phyloP scores from a whole-genome alignment of 495 filamentous ascomycete species.

The Penicillium paradoxum region DNA sequence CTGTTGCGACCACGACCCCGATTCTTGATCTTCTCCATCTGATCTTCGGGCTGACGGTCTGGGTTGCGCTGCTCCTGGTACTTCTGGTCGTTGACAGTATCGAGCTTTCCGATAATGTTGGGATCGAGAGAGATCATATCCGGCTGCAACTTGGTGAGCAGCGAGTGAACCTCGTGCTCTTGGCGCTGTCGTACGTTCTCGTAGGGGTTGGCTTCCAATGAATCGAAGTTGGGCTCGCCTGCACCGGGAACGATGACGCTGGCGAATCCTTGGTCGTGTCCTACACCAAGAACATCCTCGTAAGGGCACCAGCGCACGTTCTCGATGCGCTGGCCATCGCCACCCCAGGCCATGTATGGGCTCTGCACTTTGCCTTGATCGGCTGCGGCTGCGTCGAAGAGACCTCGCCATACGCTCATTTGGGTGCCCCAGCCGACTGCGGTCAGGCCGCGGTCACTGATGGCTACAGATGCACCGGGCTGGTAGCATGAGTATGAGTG shows the following conservation, averaged over 20 bases:
- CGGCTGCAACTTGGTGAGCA: slow-evolving; percentile 90
- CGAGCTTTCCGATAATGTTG: slow-evolving; percentile 80
- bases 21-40: slow-evolving; percentile 64
- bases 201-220: slow-evolving; percentile 92
- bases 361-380: slow-evolving; percentile 76
- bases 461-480: slow-evolving; percentile 77
- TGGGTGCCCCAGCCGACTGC: slow-evolving; percentile 92
- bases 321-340: slow-evolving; percentile 76
- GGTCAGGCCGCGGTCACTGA: slow-evolving; percentile 81
- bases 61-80: slow-evolving; percentile 67
- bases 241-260: slow-evolving; percentile 87
- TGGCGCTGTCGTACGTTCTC: slow-evolving; percentile 89
- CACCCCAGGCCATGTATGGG: slow-evolving; percentile 92
- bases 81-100: slow-evolving; percentile 69
- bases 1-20: slow-evolving; percentile 89
- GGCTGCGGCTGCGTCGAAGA: slow-evolving; percentile 64
- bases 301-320: slow-evolving; percentile 87
- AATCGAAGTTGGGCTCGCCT: slow-evolving; percentile 95
- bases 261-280: slow-evolving; percentile 80
- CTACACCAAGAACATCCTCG: slow-evolving; percentile 84
- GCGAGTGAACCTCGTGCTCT: slow-evolving; percentile 80
- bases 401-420: slow-evolving; percentile 80
- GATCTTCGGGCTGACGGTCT: slow-evolving; percentile 66
- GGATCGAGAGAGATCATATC: slow-evolving; percentile 97
- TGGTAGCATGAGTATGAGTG: slow-evolving; percentile 83